Conservation (phyloP, 768 basidiomycete species). For the Suillus alpinus region DNA sequence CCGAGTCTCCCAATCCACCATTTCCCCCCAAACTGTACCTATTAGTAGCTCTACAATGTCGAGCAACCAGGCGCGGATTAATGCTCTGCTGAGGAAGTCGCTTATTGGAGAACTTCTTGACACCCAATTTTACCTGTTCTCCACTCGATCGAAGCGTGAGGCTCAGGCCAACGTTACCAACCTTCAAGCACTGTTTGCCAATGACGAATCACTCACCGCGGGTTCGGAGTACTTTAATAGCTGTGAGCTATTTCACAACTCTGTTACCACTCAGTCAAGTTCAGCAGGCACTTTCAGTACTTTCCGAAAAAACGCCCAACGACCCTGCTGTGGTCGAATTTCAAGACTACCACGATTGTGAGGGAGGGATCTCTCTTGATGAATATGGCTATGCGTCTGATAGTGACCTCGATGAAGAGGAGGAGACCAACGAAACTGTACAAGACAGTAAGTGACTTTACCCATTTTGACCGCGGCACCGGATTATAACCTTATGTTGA, state of each 20-base stretch:
- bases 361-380: neutral
- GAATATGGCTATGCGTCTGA: conserved; percentile 23
- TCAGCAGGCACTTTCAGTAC: neutral
- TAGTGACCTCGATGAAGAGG: conserved; percentile 23
- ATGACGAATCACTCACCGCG: conserved; percentile 11
- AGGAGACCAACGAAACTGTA: neutral
- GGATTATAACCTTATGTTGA: neutral
- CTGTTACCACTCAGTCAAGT: neutral
- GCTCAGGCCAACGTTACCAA: conserved; percentile 6
- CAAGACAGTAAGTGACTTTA: neutral
- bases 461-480: neutral
- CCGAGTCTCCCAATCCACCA: neutral
- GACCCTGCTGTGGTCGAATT: conserved; percentile 9
- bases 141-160: conserved; percentile 11
- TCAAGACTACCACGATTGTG: neutral
- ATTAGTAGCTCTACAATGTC: neutral
- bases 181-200: conserved; percentile 15
- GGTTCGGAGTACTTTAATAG: conserved; percentile 15
- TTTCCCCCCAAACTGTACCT: neutral
- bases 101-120: conserved; percentile 15
- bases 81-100: conserved; percentile 6
- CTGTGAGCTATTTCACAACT: conserved; percentile 9
- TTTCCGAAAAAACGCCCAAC: neutral
- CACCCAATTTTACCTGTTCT: conserved; percentile 19
- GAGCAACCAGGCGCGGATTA: conserved; percentile 7